These are phyloP conservation scores for Starmerella apis DNA, from an alignment of 805 yeast genomes.

Conservation along the genomic window DNA sequence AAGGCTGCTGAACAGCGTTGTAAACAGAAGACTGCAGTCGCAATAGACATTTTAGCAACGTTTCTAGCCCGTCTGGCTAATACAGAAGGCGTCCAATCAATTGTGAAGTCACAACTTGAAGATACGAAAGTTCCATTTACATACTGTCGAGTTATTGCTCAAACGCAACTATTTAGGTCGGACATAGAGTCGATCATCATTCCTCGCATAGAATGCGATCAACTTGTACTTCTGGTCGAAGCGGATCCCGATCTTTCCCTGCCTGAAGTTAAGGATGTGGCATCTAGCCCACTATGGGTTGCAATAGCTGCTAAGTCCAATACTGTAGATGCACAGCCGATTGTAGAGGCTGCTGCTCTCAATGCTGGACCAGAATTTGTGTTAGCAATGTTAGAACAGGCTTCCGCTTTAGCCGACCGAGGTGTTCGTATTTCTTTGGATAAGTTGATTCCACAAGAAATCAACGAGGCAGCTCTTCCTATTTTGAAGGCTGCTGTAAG, in stretches of 20 bases:
- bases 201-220: not conserved
- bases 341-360: constrained; percentile 10
- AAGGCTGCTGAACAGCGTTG: constrained; percentile 17
- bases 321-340: constrained; percentile 13
- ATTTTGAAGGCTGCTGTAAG: constrained; percentile 13
- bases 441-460: not conserved
- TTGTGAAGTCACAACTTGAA: constrained; percentile 8
- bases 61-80: constrained; percentile 10
- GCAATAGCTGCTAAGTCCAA: constrained; percentile 17
- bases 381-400: constrained; percentile 7
- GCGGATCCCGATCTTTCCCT: constrained; percentile 2
- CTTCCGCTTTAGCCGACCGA: constrained; percentile 2
- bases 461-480: not conserved
- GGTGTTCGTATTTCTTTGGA: constrained; percentile 11
- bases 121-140: constrained; percentile 6
- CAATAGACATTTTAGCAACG: constrained; percentile 10
- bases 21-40: constrained; percentile 3
- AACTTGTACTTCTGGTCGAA: not conserved
- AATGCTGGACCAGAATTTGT: constrained; percentile 1
- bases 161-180: constrained; percentile 4
- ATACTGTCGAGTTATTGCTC: constrained; percentile 9
- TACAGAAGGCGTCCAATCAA: not conserved
- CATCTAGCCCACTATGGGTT: constrained; percentile 13
- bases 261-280: constrained; percentile 1
- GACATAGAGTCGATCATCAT: not conserved